Evolutionary conservation across 2,329 filamentous ascomycete genomes (phyloP).

Genomic region (Whalleya microplaca): DNA sequence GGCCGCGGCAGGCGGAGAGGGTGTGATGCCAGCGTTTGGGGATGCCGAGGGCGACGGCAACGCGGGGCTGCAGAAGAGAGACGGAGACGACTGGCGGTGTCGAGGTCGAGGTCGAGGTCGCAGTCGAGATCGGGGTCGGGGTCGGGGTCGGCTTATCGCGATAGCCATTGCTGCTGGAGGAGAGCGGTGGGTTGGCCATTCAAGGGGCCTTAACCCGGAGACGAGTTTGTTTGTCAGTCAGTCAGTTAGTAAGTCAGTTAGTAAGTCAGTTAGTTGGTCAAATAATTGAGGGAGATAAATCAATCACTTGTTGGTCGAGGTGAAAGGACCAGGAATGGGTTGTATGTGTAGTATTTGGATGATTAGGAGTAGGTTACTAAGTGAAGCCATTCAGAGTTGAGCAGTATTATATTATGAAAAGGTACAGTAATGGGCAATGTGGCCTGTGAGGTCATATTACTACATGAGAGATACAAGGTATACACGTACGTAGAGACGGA

Average conservation of each 20-base stretch:
- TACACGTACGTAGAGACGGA: background rate
- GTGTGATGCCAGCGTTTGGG: constrained; percentile 73
- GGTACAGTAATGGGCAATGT: constrained; percentile 15
- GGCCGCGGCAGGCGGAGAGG: constrained; percentile 71
- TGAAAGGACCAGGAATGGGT: background rate
- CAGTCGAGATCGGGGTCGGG: too few species aligned
- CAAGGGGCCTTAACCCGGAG: constrained; percentile 20
- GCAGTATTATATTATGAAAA: background rate
- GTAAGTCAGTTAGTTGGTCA: background rate
- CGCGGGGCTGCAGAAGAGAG: constrained; percentile 70
- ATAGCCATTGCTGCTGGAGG: constrained; percentile 15
- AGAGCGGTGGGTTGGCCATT: constrained; percentile 26
- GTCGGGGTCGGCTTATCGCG: constrained; percentile 8
- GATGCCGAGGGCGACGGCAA: constrained; percentile 78
- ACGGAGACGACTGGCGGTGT: constrained; percentile 25
- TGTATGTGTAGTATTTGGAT: background rate
- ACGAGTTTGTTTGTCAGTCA: too few species aligned
- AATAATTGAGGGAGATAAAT: too few species aligned
- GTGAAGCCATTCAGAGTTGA: background rate
- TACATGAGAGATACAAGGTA: constrained; percentile 1
- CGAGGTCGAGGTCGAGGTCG: too few species aligned
- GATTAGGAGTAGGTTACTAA: background rate
- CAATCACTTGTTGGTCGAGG: background rate
- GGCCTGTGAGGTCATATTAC: constrained; percentile 29
- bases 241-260: too few species aligned